Evolutionary conservation across 2,329 filamentous ascomycete species (phyloP).

Genomic region (Samsoniella hepiali): DNA sequence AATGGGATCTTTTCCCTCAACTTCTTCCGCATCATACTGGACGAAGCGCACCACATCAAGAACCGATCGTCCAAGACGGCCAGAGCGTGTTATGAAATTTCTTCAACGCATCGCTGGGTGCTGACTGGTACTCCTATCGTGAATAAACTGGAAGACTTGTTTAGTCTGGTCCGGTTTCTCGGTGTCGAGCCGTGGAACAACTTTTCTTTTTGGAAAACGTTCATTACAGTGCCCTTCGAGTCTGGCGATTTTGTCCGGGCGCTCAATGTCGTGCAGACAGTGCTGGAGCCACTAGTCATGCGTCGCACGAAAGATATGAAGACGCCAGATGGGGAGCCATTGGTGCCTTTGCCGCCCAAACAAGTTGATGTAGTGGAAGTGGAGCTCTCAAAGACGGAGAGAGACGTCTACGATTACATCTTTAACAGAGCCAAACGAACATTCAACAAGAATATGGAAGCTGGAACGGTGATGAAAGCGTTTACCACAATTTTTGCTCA

Average conservation of each 20-base stretch:
- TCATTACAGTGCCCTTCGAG: constrained; percentile 96
- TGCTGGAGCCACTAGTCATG: constrained; percentile 92
- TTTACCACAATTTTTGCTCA: constrained; percentile 98
- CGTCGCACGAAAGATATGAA: constrained; percentile 97
- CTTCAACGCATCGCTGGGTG: constrained; percentile 83
- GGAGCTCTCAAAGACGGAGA: constrained; percentile 78
- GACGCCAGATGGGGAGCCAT: constrained; percentile 70
- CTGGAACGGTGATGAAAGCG: constrained; percentile 88
- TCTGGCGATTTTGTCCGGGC: constrained; percentile 91
- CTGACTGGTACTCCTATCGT: constrained; percentile 96
- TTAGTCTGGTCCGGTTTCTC: constrained; percentile 87
- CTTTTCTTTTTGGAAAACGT: constrained; percentile 98
- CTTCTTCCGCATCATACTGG: constrained; percentile 92
- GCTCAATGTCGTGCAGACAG: constrained; percentile 93
- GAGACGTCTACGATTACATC: constrained; percentile 90
- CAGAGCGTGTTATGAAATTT: constrained; percentile 88
- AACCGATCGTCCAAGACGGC: constrained; percentile 87
- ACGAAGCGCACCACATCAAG: constrained; percentile 95
- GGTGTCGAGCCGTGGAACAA: constrained; percentile 97
- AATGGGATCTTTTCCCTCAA: constrained; percentile 84
- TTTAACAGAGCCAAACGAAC: constrained; percentile 78
- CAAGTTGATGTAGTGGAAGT: constrained; percentile 83
- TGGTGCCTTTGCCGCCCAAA: constrained; percentile 80
- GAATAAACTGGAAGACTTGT: constrained; percentile 90
- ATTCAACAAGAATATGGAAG: constrained; percentile 82